Evolutionary conservation across 2,329 filamentous ascomycete genomes (phyloP).

Genomic region (Huntiella decipiens): DNA sequence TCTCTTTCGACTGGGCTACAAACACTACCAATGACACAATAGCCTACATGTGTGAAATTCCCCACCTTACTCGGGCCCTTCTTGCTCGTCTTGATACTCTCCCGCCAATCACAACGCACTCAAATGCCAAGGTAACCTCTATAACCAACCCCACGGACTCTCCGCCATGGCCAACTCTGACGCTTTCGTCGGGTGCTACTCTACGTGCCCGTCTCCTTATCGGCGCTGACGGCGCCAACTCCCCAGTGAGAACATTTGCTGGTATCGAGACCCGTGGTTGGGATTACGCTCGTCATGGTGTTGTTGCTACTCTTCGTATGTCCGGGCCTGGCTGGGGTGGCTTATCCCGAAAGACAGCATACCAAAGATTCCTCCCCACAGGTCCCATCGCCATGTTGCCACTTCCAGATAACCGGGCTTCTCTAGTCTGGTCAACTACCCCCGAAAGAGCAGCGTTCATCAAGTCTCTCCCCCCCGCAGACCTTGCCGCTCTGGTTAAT

Average conservation of each 20-base stretch:
- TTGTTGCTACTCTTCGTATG: constrained; percentile 74
- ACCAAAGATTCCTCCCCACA: constrained; percentile 85
- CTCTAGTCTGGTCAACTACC: constrained; percentile 88
- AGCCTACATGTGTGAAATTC: constrained; percentile 92
- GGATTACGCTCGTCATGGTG: constrained; percentile 80
- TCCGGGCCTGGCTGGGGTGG: constrained; percentile 38
- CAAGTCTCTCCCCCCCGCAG: constrained; percentile 50
- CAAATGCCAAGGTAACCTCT: constrained; percentile 57
- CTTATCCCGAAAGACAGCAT: constrained; percentile 51
- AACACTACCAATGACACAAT: constrained; percentile 33
- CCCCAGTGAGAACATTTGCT: constrained; percentile 76
- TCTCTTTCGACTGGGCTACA: constrained; percentile 62
- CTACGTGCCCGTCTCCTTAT: constrained; percentile 71
- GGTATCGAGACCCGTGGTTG: constrained; percentile 73
- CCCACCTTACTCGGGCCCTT: constrained; percentile 67
- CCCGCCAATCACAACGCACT: constrained; percentile 50
- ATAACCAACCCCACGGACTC: constrained; percentile 62
- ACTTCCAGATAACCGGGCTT: constrained; percentile 63
- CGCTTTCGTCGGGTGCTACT: constrained; percentile 44
- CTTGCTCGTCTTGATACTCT: constrained; percentile 53
- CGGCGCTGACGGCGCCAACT: constrained; percentile 88
- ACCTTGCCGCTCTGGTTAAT: constrained; percentile 80
- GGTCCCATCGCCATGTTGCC: constrained; percentile 85
- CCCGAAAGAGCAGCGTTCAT: constrained; percentile 59
- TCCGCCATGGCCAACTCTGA: constrained; percentile 71